Evolutionary conservation across 306 rosid species (phyloP), one percentile per base, ranked within the genome.

Genomic region (Styphnolobium japonicum): DNA sequence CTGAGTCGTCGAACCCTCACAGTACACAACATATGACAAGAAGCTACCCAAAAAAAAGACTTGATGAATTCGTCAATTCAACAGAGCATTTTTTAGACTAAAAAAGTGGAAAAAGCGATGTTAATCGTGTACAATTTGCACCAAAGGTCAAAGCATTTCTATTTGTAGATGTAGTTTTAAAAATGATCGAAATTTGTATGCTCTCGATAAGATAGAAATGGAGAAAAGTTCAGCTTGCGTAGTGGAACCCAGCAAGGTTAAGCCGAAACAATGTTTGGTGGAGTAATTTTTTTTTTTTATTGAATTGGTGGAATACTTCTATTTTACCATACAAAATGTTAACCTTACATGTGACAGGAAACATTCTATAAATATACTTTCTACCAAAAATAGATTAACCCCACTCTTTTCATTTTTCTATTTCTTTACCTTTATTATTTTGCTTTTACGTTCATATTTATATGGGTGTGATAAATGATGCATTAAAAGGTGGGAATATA

Each of bases 401-500:
- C 21, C 3, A 25, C 58, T 2, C 36, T 36, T 39, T 21, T 4
- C 68, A 2, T 15, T 36, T 34, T 6, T 19, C 6, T 0, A 11
- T 52, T 29, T 27, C 0, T 16, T n/a, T 49, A 4, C 0, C 5
- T 71, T 31, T n/a, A n/a, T 19, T 21, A 0, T 8, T 74, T 25
- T 45, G 0, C 10, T 37, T 72, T 2, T 43, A 4, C 18, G 2
- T 1, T n/a, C 45, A n/a, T 0, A 33, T 27, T 6, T 5, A 21
- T 19, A 29, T 7, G 43, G 22, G 0, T 0, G 55, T 8, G 37
- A 75, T 49, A 21, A 63, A 57, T 58, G 75, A 51, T 40, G 79
- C 82, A 34, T 49, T 42, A 68, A 60, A 85, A 53, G 23, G 58
- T 56, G 52, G 33, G 71, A 89, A 78, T 67, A 51, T 85, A 48